A percentile compares a stretch with the other conserved stretches of the same genome.
Conservation (phyloP, 2,329 filamentous ascomycete species). For the Massarina eburnea region DNA sequence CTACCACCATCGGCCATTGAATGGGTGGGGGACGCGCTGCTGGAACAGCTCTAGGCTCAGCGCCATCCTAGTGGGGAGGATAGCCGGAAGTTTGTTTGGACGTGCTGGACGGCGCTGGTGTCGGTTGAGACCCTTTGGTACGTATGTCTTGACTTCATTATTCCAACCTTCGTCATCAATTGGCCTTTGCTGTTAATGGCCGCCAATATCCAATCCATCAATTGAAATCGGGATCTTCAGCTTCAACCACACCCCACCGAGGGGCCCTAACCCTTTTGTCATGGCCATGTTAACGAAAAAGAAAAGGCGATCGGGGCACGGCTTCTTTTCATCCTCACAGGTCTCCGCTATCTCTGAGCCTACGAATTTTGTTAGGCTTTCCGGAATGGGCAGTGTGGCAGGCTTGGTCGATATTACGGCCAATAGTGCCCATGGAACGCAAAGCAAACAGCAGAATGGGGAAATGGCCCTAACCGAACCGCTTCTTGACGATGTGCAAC, state of each 20-base stretch:
- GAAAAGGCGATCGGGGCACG: slow-evolving; percentile 35
- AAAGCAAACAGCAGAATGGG: slow-evolving; percentile 14
- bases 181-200: slow-evolving; percentile 6
- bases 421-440: slow-evolving; percentile 32
- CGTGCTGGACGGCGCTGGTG: slow-evolving; percentile 7
- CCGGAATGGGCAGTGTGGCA: slow-evolving; percentile 27
- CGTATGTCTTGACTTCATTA: slow-evolving; percentile 17
- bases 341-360: slow-evolving; percentile 22
- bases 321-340: slow-evolving; percentile 28
- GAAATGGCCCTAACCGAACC: slow-evolving; percentile 31
- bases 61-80: slow-evolving; percentile 1
- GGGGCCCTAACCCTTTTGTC: slow-evolving; percentile 2
- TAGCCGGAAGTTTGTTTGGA: slow-evolving; percentile 6
- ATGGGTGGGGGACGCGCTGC: slow-evolving; percentile 2
- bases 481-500: slow-evolving; percentile 32
- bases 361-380: slow-evolving; percentile 21
- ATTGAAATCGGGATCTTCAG: not conserved
- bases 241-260: not conserved
- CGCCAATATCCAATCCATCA: slow-evolving; percentile 3
- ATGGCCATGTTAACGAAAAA: slow-evolving; percentile 31
- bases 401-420: slow-evolving; percentile 21
- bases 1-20: slow-evolving; percentile 4
- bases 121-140: slow-evolving; percentile 15
- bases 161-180: slow-evolving; percentile 23
- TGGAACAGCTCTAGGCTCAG: slow-evolving; percentile 3